A percentile compares a stretch with the other conserved stretches of the same genome.
These are phyloP conservation scores for Cyberlindnera sargentensis DNA, from an alignment of 805 yeast genomes.

Conservation along the genomic window DNA sequence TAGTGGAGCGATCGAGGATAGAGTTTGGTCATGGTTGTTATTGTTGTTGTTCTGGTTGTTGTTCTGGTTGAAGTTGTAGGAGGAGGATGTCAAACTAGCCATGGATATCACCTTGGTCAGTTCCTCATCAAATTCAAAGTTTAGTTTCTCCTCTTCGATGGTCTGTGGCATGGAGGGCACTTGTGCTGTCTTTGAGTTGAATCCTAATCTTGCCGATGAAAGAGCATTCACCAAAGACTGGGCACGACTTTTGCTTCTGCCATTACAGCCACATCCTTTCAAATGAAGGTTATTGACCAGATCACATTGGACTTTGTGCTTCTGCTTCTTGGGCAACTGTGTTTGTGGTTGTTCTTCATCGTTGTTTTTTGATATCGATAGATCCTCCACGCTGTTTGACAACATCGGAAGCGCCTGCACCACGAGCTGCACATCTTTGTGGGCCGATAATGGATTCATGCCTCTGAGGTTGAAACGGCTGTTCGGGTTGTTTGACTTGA, in stretches of 20 bases:
- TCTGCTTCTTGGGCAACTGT: neutral
- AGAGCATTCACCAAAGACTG: slow-evolving; percentile 18
- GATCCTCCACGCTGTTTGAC: slow-evolving; percentile 14
- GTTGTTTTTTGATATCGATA: slow-evolving; percentile 5
- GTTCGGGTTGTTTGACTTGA: slow-evolving; percentile 16
- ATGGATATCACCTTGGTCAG: slow-evolving; percentile 18
- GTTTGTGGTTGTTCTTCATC: neutral
- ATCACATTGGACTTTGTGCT: neutral
- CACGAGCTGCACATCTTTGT: slow-evolving; percentile 14
- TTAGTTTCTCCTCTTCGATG: slow-evolving; percentile 4
- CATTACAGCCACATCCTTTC: slow-evolving; percentile 11
- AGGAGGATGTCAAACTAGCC: slow-evolving; percentile 19
- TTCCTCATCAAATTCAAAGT: slow-evolving; percentile 19
- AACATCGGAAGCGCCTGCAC: slow-evolving; percentile 10
- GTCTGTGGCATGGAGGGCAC: neutral
- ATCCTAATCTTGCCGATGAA: slow-evolving; percentile 19
- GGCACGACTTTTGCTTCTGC: slow-evolving; percentile 16
- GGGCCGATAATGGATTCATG: slow-evolving; percentile 25
- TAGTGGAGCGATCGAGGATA: neutral
- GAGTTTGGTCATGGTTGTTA: neutral
- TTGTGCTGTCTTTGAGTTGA: slow-evolving; percentile 5
- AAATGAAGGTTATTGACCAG: slow-evolving; percentile 7
- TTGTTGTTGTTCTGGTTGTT: slow-evolving; percentile 2
- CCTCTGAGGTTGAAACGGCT: slow-evolving; percentile 30
- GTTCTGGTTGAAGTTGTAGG: slow-evolving; percentile 16